Evolutionary conservation across 352 stramenopile genomes (phyloP), one percentile per base, ranked within the genome.

Genomic region (Phytopythium mirpurense): DNA sequence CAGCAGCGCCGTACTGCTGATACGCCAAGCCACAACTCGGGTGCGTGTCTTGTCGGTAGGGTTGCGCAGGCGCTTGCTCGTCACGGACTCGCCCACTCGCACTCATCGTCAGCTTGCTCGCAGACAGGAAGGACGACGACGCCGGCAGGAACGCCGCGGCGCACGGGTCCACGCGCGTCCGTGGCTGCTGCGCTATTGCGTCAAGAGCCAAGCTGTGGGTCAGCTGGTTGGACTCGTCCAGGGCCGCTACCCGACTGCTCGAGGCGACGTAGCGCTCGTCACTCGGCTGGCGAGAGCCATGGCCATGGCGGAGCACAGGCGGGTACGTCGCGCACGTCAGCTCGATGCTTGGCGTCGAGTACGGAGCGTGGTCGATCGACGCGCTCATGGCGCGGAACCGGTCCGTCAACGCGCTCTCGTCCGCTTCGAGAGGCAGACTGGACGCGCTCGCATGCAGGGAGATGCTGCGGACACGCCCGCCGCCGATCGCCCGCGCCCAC

Each of bases 321-420:
- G 48, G 48, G 26, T 54, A 54, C 35, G 48, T 54, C 23, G 48
- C 48, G 6, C 35, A 54, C 16, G 48, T 54, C 32, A 44, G 5
- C 18, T 54, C 34, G 16, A 21, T 52, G 46, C 46, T 46, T 7
- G 47, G 41, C 47, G 44, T 27, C 6, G 45, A 27, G 32, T 27
- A 37, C 23, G 35, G 26, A 11, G 27, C 45, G 6, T 21, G 24
- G 0, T 15, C 24, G 32, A 23, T 34, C 18, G 35, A 45, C 16
- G 34, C 48, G 10, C 31, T 31, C 32, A 54, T 44, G 1, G 34
- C 35, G 23, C 24, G 29, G 36, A 54, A 54, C 18, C 48, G 48
- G 23, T 54, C 48, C 11, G 47, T 19, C 24, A 32, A 10, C 21
- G 32, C 47, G 3, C 12, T 10, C 14, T 42, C 36, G 15, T 34